Evolutionary conservation across 768 basidiomycete genomes (phyloP).

Genomic region (Dacryopinax primogenitus): DNA sequence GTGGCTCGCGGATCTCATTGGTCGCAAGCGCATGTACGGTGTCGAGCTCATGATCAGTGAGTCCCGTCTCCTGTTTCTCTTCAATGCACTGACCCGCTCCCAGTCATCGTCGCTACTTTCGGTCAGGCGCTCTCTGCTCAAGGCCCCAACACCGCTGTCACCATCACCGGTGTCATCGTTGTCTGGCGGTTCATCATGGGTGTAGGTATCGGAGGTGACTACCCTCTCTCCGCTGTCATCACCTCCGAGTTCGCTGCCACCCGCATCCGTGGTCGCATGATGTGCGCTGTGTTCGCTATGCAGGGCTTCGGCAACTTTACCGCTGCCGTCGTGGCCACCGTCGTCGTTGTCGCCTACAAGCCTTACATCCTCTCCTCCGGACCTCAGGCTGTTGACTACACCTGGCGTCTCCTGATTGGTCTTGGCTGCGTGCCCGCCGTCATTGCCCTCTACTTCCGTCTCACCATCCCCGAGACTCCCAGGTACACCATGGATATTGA

Average conservation of each 20-base stretch:
- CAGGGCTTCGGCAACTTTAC: constrained; percentile 17
- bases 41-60: constrained; percentile 25
- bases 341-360: constrained; percentile 13
- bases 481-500: constrained; percentile 24
- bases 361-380: constrained; percentile 13
- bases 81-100: background rate
- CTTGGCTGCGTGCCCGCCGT: constrained; percentile 17
- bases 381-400: background rate
- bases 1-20: constrained; percentile 27
- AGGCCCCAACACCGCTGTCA: constrained; percentile 12
- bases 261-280: constrained; percentile 16
- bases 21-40: constrained; percentile 33
- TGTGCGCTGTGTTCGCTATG: constrained; percentile 15
- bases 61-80: background rate
- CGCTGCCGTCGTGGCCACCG: constrained; percentile 14
- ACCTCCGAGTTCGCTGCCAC: constrained; percentile 17
- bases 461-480: constrained; percentile 44
- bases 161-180: constrained; percentile 10
- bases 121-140: constrained; percentile 27
- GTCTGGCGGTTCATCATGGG: constrained; percentile 23
- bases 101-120: constrained; percentile 29
- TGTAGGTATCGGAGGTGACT: constrained; percentile 14
- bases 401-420: constrained; percentile 15
- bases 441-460: constrained; percentile 48
- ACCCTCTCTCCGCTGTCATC: constrained; percentile 17